Base-by-base conservation (phyloP, 148 eudicot species). In the Persicaria tinctoria region DNA sequence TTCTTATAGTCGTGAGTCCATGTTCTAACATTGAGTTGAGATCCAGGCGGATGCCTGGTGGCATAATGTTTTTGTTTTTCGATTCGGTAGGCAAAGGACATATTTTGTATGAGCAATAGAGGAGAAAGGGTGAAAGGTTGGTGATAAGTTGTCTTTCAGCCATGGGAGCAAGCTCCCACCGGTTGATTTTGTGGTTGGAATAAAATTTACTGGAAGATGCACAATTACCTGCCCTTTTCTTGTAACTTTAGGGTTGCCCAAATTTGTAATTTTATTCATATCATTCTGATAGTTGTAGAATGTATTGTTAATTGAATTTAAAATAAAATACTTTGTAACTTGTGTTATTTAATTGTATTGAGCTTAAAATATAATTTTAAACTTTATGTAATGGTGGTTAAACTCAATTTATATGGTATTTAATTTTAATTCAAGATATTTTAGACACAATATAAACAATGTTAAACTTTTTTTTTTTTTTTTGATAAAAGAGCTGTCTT, bases 31-130 rank as follows among this genome's bases (percentile, higher is more conserved):
- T 66, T 71, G 47, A 63, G 51, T 71, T 68, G 17, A 55, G 49
- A 46, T 75, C 77, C 63, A 27, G 83, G 85, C 79, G 69, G 79
- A 72, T 72, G 85, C 85, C 83, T 77, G 68, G 74, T 41, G 5
- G 74, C 8, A 46, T 63, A 38, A 72, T 60, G 14, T 63, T 68
- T 70, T 70, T 70, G 45, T 11, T 46, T 70, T 46, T 4, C 23
- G 73, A 5, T 46, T 70, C 51, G 8, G 46, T 27, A 27, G 6
- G 68, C 16, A 38, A 38, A 66, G 47, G 46, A 16, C 32, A 63
- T 45, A 54, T 27, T 63, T 63, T 63, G 46, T 6, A 63, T 66
- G 68, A 32, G 64, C 18, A 18, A 20, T 9, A 17, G 8, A 20
- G 63, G 63, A 59, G 32, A 17, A n/a, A 20, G 63, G 63, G 38